Base-by-base conservation (phyloP, 2,329 filamentous ascomycete genomes). In the Trichophyton benhamiae region DNA sequence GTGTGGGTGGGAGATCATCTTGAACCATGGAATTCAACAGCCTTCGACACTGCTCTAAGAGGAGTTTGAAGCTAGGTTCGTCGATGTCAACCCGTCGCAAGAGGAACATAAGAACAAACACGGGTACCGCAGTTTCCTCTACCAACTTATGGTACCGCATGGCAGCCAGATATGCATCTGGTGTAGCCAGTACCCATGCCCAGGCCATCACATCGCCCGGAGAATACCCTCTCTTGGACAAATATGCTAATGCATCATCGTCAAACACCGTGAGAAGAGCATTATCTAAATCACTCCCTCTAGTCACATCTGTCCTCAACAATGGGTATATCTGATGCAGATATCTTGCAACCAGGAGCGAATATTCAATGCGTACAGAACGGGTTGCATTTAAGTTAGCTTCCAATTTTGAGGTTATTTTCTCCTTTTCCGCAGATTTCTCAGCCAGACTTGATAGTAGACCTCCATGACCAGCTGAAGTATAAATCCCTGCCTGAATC, bases 41-140 rank as follows among this genome's bases (percentile, higher is more conserved):
- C 52, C 73, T 68, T 27, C 74, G 67, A 25, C 71, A 71, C 65
- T 77, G 72, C 27, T 71, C 65, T 17, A 81, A 65, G 9, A 81
- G 68, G 49, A 76, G 65, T 22, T 75, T 72, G 44, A 82, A 72
- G 4, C 76, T 72, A 46, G 69, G 69, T 1, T 72, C 69, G 62
- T 74, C 73, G 9, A 82, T 67, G 53, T 72, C 65, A 20, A 67
- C 65, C 33, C 77, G 72, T n/a, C 77, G 75, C 52, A 82, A 70
- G 15, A 82, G 68, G 64, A 79, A 74, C 27, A 77, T 68, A 17
- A 77, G 68, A 13, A 83, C 70, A 63, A 82, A 82, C 5, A 75
- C 61, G 1, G 80, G 80, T 6, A 77, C 65, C 42, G 60, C 66
- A 46, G 60, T 64, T 8, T 58, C 60, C 20, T 57, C 46, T 33